Base-by-base conservation (phyloP, 108 stramenopile species). In the Stephanodiscus triporus region DNA sequence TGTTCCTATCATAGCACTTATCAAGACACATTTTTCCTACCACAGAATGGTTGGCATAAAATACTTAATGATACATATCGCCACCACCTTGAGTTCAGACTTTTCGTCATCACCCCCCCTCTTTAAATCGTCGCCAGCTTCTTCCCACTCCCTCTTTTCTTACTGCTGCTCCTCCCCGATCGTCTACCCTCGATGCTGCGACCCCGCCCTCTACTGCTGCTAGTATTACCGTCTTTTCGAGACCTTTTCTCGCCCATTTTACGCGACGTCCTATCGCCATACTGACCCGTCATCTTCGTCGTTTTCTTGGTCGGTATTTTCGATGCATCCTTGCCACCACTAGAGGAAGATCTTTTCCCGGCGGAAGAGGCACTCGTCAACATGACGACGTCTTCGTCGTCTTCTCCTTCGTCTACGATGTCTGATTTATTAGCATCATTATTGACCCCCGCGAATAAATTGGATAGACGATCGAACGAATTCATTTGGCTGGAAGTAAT, bases 381-480 rank as follows among this genome's bases (percentile, higher is more conserved):
- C 55, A 36, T 60, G 32, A 69, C 68, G 24, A 67, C 66, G 48
- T 68, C 70, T 51, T 55, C 72, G 26, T 60, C 68, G 10, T 73
- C 79, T 14, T 68, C 32, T 14, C 26, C 49, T 0, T 59, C 74
- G 17, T 32, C 65, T 17, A 29, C 74, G 22, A 29, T 36, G 20
- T 70, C 34, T 48, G 37, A 8, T 8, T 38, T 4, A 36, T 42
- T 34, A 59, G 47, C 37, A n/a, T 48, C 59, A 42, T 69, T 60
- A 50, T 43, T 55, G 1, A 57, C 67, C 26, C 79, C 79, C n/a
- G 73, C 65, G 43, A 91, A 86, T 40, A 85, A 58, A 51, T 77
- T 82, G 37, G 90, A 83, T 9, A 91, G 76, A 22, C 86, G 86
- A 43, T 91, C 88, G 19, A 88, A 76, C 19, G 88, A 87, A 53